These are phyloP conservation scores for Musa troglodytarum DNA, from an alignment of 176 grass and related monocot genomes.

Conservation along the genomic window DNA sequence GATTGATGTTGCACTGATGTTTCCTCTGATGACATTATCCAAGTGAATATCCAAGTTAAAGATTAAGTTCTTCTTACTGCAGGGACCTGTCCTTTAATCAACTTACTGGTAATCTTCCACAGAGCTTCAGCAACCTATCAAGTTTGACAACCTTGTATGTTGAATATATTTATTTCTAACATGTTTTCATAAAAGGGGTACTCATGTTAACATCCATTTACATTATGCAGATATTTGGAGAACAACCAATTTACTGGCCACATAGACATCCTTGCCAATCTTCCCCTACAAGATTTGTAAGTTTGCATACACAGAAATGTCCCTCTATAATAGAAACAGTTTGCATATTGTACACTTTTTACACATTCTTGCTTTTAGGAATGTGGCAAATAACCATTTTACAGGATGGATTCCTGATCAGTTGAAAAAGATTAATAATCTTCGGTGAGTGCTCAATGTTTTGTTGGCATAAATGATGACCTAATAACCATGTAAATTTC, in stretches of 20 bases:
- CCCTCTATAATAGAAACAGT: neutral
- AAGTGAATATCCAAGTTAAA: neutral
- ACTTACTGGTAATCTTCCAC: conserved; percentile 69
- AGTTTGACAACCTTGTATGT: conserved; percentile 74
- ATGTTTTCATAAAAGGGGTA: neutral
- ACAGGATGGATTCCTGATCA: conserved; percentile 94
- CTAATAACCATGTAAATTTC: conserved; percentile 14
- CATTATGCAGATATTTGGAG: conserved; percentile 72
- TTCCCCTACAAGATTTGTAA: conserved; percentile 79
- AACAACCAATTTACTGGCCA: conserved; percentile 89
- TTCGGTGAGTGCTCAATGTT: conserved; percentile 59
- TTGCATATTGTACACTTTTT: neutral
- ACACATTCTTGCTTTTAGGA: conserved; percentile 34
- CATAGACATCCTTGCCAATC: conserved; percentile 73
- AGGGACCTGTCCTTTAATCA: conserved; percentile 87
- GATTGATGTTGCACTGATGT: neutral
- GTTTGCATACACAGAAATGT: neutral
- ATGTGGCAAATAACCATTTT: conserved; percentile 77
- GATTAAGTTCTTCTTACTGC: conserved; percentile 15
- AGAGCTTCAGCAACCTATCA: conserved; percentile 60
- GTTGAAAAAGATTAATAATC: conserved; percentile 84
- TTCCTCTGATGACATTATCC: neutral
- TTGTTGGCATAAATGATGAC: neutral
- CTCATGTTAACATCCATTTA: conserved; percentile 22
- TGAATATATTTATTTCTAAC: conserved; percentile 5